phyloP scores from a whole-genome alignment of 495 filamentous ascomycete genomes.

The Usnea hakonensis region DNA sequence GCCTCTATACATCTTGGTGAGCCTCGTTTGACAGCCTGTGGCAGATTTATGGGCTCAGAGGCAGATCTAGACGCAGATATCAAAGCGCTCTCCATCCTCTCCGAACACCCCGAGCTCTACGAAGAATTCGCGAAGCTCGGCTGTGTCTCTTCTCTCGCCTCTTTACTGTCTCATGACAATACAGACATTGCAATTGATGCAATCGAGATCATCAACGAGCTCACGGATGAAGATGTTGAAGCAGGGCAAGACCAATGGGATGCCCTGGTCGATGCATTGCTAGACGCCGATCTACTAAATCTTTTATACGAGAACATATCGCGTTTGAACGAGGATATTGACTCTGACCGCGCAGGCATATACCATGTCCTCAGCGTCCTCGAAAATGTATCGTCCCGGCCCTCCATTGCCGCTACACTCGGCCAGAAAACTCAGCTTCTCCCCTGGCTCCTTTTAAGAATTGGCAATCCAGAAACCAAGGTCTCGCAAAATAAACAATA shows the following conservation, averaged over 20 bases:
- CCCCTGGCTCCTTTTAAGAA: constrained; percentile 67
- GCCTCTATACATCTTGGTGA: constrained; percentile 5
- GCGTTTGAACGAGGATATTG: constrained; percentile 72
- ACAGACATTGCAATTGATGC: constrained; percentile 92
- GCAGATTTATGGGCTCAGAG: constrained; percentile 71
- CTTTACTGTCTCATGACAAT: constrained; percentile 87
- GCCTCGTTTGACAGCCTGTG: constrained; percentile 14
- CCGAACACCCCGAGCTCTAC: constrained; percentile 81
- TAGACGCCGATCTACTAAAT: constrained; percentile 74
- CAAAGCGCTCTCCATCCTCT: constrained; percentile 78
- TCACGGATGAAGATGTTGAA: constrained; percentile 90
- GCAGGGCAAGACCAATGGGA: constrained; percentile 81
- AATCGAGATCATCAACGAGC: constrained; percentile 82
- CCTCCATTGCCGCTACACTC: constrained; percentile 51
- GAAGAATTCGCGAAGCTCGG: constrained; percentile 74
- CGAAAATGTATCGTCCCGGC: constrained; percentile 76
- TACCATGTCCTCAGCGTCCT: constrained; percentile 81
- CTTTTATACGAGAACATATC: constrained; percentile 76
- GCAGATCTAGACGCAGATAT: constrained; percentile 88
- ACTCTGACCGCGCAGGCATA: constrained; percentile 72
- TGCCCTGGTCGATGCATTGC: constrained; percentile 66
- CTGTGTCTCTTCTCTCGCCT: constrained; percentile 65
- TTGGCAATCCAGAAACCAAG: constrained; percentile 52
- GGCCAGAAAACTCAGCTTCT: constrained; percentile 59
- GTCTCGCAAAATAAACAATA: constrained; percentile 92